A percentile compares a stretch with the other conserved stretches of the same genome.
These are phyloP conservation scores for Bisporella sp. DNA, from an alignment of 2,329 filamentous ascomycete genomes.

Conservation along the genomic window DNA sequence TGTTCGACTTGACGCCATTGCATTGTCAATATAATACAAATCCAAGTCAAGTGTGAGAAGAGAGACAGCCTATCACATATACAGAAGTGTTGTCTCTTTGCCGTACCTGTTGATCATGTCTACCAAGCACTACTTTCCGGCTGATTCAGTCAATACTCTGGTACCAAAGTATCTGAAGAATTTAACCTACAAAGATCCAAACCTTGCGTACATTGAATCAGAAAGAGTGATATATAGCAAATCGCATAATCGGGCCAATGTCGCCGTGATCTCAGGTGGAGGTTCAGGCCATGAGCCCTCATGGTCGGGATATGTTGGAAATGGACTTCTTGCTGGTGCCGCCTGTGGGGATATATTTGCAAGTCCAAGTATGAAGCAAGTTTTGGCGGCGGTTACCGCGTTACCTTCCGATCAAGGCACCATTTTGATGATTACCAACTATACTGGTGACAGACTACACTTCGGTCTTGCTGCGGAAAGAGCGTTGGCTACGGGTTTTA, in stretches of 20 bases:
- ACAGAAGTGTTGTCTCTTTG: too few relatives aligned
- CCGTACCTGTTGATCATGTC: conserved; percentile 32
- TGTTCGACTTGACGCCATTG: too few relatives aligned
- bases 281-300: conserved; percentile 35
- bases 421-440: conserved; percentile 56
- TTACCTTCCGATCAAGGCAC: conserved; percentile 48
- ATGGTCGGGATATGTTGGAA: conserved; percentile 57
- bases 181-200: conserved; percentile 37
- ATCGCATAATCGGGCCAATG: conserved; percentile 26
- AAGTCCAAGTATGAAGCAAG: conserved; percentile 55
- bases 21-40: too few relatives aligned
- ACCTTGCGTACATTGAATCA: conserved; percentile 35
- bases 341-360: conserved; percentile 59
- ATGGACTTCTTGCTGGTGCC: conserved; percentile 53
- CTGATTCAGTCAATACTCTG: conserved; percentile 37
- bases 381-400: conserved; percentile 49
- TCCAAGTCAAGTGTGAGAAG: too few relatives aligned
- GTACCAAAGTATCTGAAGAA: conserved; percentile 41
- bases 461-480: conserved; percentile 34
- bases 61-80: too few relatives aligned
- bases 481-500: conserved; percentile 39
- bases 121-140: conserved; percentile 46
- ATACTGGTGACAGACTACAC: conserved; percentile 37
- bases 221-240: conserved; percentile 42
- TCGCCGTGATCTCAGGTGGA: conserved; percentile 23